These are phyloP conservation scores for Fusarium equiseti DNA, from an alignment of 2,329 filamentous ascomycete species.

Conservation along the genomic window DNA sequence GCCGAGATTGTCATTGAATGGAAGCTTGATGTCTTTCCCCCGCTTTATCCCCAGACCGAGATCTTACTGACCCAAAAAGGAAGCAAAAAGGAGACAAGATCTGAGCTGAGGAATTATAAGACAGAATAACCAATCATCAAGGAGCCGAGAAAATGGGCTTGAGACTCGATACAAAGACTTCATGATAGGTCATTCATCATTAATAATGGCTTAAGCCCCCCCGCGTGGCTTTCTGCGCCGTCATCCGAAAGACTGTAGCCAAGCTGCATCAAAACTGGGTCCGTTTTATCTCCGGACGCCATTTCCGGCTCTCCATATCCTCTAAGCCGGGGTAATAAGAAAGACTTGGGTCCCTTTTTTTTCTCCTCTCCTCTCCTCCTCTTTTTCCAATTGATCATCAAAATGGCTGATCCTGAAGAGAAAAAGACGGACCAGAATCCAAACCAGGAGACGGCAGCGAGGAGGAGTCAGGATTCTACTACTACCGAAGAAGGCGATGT, in stretches of 20 bases:
- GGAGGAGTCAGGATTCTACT: conserved; percentile 36
- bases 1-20: conserved; percentile 15
- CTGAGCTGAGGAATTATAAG: background rate
- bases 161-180: background rate
- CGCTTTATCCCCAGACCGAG: conserved; percentile 32
- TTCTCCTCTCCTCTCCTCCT: conserved; percentile 11
- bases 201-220: conserved; percentile 18
- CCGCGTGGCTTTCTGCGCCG: conserved; percentile 18
- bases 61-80: conserved; percentile 14
- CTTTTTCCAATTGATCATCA: conserved; percentile 5
- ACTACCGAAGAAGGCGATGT: conserved; percentile 41
- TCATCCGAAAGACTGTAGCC: conserved; percentile 29
- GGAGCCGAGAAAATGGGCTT: background rate
- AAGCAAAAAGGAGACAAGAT: conserved; percentile 13
- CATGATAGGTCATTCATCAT: background rate
- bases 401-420: conserved; percentile 34
- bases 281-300: conserved; percentile 41
- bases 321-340: conserved; percentile 34
- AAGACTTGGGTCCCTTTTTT: conserved; percentile 21
- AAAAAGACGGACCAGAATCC: conserved; percentile 27
- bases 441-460: conserved; percentile 22
- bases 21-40: conserved; percentile 11
- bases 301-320: conserved; percentile 35
- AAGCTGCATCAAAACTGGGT: conserved; percentile 17
- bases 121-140: background rate